phyloP scores from a whole-genome alignment of 176 grass and related monocot genomes.

The Pontederia paniculata region DNA sequence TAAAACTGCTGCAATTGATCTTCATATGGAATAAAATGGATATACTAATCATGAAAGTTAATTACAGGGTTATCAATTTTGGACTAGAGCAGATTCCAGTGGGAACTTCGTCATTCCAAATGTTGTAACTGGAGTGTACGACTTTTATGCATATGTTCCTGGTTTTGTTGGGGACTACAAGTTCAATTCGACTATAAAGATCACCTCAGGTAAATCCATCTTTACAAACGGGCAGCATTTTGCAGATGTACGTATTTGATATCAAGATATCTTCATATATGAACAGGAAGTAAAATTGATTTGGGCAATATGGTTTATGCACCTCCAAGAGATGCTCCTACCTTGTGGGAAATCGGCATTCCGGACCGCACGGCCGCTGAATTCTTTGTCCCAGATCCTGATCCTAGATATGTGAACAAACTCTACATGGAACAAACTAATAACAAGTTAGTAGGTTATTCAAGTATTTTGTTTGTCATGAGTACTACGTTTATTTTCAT shows the following conservation, averaged over 20 bases:
- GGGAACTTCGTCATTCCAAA: constrained; percentile 73
- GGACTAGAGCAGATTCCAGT: constrained; percentile 51
- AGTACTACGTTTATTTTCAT: no score
- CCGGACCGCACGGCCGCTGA: constrained; percentile 61
- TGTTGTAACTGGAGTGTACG: constrained; percentile 50
- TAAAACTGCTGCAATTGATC: no score
- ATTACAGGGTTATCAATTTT: constrained; percentile 80
- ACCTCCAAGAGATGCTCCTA: constrained; percentile 72
- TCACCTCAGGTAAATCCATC: constrained; percentile 42
- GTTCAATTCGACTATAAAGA: constrained; percentile 34
- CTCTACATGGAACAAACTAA: constrained; percentile 62
- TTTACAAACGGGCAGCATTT: not conserved
- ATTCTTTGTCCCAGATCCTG: constrained; percentile 76
- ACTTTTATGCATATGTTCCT: constrained; percentile 62
- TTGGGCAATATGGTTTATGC: constrained; percentile 52
- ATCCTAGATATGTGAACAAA: constrained; percentile 54
- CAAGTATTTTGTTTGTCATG: no score
- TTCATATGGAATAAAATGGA: no score
- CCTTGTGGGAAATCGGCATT: constrained; percentile 76
- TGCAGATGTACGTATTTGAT: constrained; percentile 7
- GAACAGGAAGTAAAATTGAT: constrained; percentile 50
- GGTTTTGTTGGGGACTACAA: constrained; percentile 90
- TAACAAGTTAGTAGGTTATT: constrained; percentile 10
- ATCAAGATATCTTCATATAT: not conserved
- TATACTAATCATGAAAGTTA: no score